Conservation (phyloP, 1,284 basidiomycete species). For the Coniferiporia sulphurascens region DNA sequence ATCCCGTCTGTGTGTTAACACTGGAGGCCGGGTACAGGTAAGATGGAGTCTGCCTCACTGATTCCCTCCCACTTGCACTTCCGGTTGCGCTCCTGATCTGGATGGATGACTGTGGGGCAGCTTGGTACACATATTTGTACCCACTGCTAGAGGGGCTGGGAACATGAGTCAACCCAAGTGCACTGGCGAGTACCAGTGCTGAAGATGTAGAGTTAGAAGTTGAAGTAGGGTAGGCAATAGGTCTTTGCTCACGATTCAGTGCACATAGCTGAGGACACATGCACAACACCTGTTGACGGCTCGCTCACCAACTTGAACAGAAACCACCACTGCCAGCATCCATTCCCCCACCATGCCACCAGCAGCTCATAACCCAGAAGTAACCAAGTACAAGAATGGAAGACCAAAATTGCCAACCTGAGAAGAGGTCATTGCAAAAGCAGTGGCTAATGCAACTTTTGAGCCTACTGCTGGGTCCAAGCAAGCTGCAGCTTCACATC, state of each 20-base stretch:
- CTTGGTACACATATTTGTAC: constrained; percentile 6
- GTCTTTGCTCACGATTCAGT: too few relatives aligned
- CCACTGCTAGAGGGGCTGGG: constrained; percentile 11
- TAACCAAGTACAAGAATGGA: background rate
- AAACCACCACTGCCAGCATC: too few relatives aligned
- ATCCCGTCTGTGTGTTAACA: background rate
- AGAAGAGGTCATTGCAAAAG: background rate
- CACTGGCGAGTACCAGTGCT: too few relatives aligned
- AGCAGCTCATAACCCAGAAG: too few relatives aligned
- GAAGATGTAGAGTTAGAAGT: too few relatives aligned
- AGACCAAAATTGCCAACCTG: background rate
- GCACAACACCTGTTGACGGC: too few relatives aligned
- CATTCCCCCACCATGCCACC: too few relatives aligned
- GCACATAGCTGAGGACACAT: too few relatives aligned
- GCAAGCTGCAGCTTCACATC: background rate
- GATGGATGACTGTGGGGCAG: constrained; percentile 5
- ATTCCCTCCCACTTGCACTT: background rate
- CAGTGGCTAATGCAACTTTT: background rate
- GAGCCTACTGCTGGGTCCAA: background rate
- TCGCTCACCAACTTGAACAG: too few relatives aligned
- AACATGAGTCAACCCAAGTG: constrained; percentile 12
- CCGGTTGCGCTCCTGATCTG: background rate
- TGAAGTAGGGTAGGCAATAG: too few relatives aligned
- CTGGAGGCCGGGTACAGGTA: background rate
- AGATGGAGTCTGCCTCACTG: background rate